Conservation (phyloP, 768 basidiomycete species). For the Trametes maxima region DNA sequence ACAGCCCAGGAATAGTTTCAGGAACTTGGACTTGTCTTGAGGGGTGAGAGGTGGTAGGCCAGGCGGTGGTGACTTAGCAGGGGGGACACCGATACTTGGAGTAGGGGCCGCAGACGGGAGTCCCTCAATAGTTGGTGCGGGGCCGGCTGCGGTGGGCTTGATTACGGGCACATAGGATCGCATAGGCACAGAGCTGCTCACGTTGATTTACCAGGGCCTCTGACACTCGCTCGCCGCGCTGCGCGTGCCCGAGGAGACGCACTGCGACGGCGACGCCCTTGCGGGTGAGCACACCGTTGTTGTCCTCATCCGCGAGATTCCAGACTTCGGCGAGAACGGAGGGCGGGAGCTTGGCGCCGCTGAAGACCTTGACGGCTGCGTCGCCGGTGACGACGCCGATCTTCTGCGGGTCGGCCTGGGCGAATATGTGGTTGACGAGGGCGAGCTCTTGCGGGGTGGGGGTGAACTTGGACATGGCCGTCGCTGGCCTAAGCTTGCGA, state of each 20-base stretch:
- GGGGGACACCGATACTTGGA: slow-evolving; percentile 50
- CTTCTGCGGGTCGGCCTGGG: slow-evolving; percentile 73
- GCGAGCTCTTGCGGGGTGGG: slow-evolving; percentile 52
- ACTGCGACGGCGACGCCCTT: slow-evolving; percentile 87
- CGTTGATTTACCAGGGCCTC: slow-evolving; percentile 68
- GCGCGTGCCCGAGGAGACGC: slow-evolving; percentile 92
- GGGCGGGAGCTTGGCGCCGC: slow-evolving; percentile 79
- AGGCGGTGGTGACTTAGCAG: slow-evolving; percentile 67
- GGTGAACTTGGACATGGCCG: slow-evolving; percentile 47
- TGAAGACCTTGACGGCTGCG: slow-evolving; percentile 84
- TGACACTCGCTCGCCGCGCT: slow-evolving; percentile 75
- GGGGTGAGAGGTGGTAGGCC: slow-evolving; percentile 67
- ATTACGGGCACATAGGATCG: slow-evolving; percentile 3
- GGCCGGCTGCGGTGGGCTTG: slow-evolving; percentile 62
- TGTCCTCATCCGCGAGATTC: slow-evolving; percentile 89
- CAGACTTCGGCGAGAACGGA: slow-evolving; percentile 89
- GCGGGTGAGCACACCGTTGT: slow-evolving; percentile 88
- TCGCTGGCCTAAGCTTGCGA: slow-evolving; percentile 16
- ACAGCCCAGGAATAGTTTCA: slow-evolving; percentile 70
- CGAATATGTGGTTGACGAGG: slow-evolving; percentile 74
- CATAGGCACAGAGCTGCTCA: slow-evolving; percentile 41
- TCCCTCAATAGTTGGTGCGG: slow-evolving; percentile 79
- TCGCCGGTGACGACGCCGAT: slow-evolving; percentile 88
- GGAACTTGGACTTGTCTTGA: slow-evolving; percentile 85
- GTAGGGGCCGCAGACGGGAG: slow-evolving; percentile 52